Conservation (phyloP, 2,329 filamentous ascomycete genomes). For the Pseudopithomyces chartarum region DNA sequence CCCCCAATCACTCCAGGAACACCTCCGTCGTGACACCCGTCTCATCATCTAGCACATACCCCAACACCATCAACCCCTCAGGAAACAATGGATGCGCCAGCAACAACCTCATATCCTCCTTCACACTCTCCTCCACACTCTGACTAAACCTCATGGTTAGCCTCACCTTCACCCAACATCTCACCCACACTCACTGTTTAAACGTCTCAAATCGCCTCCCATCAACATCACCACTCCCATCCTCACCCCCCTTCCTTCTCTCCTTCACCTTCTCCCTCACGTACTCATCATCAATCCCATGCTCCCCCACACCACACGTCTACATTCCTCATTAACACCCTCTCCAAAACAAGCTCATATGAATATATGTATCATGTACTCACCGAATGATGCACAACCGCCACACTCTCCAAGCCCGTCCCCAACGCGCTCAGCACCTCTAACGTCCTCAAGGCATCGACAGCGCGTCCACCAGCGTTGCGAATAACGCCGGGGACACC, state of each 20-base stretch:
- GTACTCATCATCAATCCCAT: background rate
- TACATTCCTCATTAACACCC: background rate
- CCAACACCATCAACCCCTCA: background rate
- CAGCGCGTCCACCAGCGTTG: background rate
- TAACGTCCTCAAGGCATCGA: background rate
- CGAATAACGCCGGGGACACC: background rate
- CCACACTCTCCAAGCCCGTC: background rate
- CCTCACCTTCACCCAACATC: background rate
- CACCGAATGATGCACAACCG: slow-evolving; percentile 2
- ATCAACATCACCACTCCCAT: background rate
- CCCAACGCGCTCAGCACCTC: slow-evolving; percentile 1
- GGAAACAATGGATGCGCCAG: background rate
- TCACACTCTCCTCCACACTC: background rate
- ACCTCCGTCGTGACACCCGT: background rate
- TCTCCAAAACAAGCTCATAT: background rate
- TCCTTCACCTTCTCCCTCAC: background rate
- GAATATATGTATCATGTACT: no score
- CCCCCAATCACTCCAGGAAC: background rate
- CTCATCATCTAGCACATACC: background rate
- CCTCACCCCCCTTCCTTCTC: background rate
- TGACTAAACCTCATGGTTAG: background rate
- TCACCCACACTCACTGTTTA: background rate
- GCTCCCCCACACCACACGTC: background rate
- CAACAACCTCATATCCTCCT: background rate
- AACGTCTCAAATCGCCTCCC: background rate